Conservation (phyloP, 2,329 filamentous ascomycete species). For the Aureobasidium sp. region DNA sequence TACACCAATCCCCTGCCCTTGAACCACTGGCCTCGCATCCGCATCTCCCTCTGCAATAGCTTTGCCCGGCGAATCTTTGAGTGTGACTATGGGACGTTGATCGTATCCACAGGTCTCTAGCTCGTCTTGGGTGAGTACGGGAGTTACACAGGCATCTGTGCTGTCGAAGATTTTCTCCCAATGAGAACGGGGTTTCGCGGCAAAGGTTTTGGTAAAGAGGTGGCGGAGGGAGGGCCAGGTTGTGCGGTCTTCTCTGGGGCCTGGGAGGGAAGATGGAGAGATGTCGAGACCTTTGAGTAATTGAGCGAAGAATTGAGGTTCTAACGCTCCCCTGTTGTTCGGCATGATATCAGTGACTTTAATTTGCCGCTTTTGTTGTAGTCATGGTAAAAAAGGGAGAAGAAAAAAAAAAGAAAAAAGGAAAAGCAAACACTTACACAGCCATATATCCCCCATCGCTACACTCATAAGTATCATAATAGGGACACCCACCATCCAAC, state of each 20-base stretch:
- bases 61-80: constrained; percentile 61
- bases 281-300: constrained; percentile 62
- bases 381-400: too few species aligned
- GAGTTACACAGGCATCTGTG: constrained; percentile 88
- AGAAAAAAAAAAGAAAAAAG: too few species aligned
- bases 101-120: constrained; percentile 58
- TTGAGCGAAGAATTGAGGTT: constrained; percentile 71
- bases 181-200: constrained; percentile 59
- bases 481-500: constrained; percentile 79
- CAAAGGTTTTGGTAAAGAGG: constrained; percentile 58
- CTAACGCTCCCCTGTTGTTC: constrained; percentile 61
- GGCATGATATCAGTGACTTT: not conserved
- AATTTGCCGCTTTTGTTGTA: too few species aligned
- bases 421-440: constrained; percentile 41
- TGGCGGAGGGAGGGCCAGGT: constrained; percentile 61
- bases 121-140: constrained; percentile 69
- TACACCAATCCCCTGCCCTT: constrained; percentile 58
- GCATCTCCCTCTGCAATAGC: constrained; percentile 47
- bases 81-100: constrained; percentile 60
- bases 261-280: constrained; percentile 34
- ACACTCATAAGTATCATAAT: constrained; percentile 83
- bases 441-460: constrained; percentile 71
- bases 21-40: constrained; percentile 31
- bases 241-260: constrained; percentile 48
- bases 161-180: constrained; percentile 86